Percentiles rank a stretch among this genome's conserved stretches.
Evolutionary conservation across 108 stramenopile species (phyloP).

Genomic region (Schizochytrium sp.): DNA sequence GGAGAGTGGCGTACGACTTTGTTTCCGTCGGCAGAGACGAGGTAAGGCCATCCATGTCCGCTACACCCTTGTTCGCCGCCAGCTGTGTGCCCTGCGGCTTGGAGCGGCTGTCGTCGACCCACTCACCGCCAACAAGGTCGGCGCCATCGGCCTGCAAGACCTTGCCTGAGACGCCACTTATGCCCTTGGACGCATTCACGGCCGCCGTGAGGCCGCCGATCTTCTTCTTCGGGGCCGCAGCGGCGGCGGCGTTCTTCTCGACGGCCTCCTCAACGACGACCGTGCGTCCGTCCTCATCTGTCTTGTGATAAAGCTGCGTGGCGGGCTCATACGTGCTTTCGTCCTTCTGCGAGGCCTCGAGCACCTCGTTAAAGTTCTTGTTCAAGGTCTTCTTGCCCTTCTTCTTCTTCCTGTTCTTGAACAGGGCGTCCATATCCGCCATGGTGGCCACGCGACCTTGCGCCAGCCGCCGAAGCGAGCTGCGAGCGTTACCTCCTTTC

Average conservation of each 20-base stretch:
- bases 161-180: not conserved
- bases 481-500: not conserved
- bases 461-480: not conserved
- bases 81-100: not conserved
- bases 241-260: not conserved
- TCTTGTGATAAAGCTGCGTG: not conserved
- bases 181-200: not conserved
- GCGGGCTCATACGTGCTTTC: not conserved
- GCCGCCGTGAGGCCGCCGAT: constrained; percentile 11
- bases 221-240: not conserved
- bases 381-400: not conserved
- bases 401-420: constrained; percentile 8
- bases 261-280: not conserved
- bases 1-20: not conserved
- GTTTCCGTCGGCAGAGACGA: not conserved
- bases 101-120: not conserved
- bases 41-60: not conserved
- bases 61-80: not conserved
- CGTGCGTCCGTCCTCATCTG: not conserved
- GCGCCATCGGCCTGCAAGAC: not conserved
- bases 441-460: not conserved
- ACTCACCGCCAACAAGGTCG: not conserved
- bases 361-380: not conserved
- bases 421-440: constrained; percentile 1
- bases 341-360: not conserved